Percentiles rank a stretch among this genome's conserved stretches.
Conservation (phyloP, 2,329 filamentous ascomycete genomes). For the Bimuria novae-zelandiae region DNA sequence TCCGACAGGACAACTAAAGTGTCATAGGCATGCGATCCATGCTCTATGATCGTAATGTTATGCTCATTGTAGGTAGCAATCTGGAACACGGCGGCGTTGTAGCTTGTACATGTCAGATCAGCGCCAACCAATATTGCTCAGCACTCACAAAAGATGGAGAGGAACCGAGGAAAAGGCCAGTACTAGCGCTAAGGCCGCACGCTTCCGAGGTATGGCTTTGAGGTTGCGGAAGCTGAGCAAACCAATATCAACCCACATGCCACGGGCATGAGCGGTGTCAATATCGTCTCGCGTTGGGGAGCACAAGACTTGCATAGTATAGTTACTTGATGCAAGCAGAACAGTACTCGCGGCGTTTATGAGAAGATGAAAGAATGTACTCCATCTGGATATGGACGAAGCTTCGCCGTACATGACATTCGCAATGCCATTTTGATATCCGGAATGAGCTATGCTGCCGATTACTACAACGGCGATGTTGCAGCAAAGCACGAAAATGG, state of each 20-base stretch:
- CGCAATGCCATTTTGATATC: not conserved
- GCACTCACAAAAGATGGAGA: conserved; percentile 44
- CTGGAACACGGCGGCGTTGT: conserved; percentile 27
- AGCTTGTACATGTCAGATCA: conserved; percentile 17
- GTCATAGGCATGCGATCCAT: conserved; percentile 2
- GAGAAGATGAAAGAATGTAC: conserved; percentile 43
- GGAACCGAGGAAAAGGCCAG: conserved; percentile 38
- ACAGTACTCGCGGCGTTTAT: conserved; percentile 54
- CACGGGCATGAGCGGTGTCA: conserved; percentile 21
- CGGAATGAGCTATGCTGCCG: not conserved
- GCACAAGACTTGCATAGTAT: conserved; percentile 47
- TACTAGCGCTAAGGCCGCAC: conserved; percentile 10
- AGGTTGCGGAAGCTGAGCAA: conserved; percentile 10
- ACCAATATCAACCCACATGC: conserved; percentile 20
- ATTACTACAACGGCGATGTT: conserved; percentile 16
- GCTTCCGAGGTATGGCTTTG: not conserved
- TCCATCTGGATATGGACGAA: not conserved
- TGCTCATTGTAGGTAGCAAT: conserved; percentile 20
- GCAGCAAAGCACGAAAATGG: conserved; percentile 16
- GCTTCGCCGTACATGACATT: not conserved
- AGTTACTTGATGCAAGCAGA: conserved; percentile 54
- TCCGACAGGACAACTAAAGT: not conserved
- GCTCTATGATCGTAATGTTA: conserved; percentile 12
- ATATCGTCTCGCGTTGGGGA: conserved; percentile 20
- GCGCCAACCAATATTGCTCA: not conserved